Evolutionary conservation across 768 basidiomycete species (phyloP), one percentile per base, ranked within the genome.

Genomic region (Suillus discolor): DNA sequence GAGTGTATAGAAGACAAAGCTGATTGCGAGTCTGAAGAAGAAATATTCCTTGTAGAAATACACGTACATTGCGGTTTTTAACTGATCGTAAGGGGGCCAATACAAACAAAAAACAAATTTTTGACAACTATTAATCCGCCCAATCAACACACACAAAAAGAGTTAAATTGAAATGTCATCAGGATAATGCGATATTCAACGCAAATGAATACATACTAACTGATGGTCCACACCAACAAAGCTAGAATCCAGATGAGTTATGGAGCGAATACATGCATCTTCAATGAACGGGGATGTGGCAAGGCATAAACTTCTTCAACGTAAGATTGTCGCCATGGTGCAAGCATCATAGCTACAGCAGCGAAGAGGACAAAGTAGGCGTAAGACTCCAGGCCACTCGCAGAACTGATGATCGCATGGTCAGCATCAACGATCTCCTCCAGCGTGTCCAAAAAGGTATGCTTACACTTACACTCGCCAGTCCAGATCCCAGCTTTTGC

Each of bases 381-480:
- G 78, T 99, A 98, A 77, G 90, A 95, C 75, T 99, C 97, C 34
- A 96, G 95, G 2, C 88, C 34, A 34, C 34, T 34, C 6, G 34
- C 34, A 11, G 94, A 93, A 77, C 92, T 94, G 74, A 99, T 91
- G 77, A 99, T 98, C 20, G 97, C 97, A 79, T 99, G 94, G 86
- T 96, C 95, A 79, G 96, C 95, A 83, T 96, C 94, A 71, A 97
- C 94, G 69, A 96, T 93, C 79, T 99, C 97, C 80, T 99, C 97
- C 78, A 99, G 84, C 0, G 94, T 95, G 23, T 97, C 97, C 66
- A 99, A 8, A 39, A 39, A 39, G 8, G 38, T 8, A 39, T 39
- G 38, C 38, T 39, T 39, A 39, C 38, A 39, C 11, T 39, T 39
- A 39, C 8, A 39, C 12, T 9, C 12, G 38, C 11, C 38, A 34